A percentile compares a stretch with the other conserved stretches of the same genome.
Evolutionary conservation across 352 stramenopile genomes (phyloP).

Genomic region (Globisporangium parvum): DNA sequence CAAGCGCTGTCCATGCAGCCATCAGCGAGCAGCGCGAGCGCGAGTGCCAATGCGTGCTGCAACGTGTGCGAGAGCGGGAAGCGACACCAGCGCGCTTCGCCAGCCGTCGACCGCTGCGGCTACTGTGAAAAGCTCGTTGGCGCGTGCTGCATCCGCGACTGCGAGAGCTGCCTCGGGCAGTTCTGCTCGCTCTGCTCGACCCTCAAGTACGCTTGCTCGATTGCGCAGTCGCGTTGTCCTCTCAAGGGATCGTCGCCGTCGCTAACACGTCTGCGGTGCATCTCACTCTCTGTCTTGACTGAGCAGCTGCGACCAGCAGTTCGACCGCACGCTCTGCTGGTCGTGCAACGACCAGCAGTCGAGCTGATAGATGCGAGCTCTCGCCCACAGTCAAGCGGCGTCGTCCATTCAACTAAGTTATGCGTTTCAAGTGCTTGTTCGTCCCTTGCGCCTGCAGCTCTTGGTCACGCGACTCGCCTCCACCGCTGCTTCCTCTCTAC

Average conservation of each 20-base stretch:
- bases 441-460: background rate
- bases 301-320: conserved; percentile 60
- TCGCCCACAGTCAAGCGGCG: background rate
- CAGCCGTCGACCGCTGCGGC: conserved; percentile 28
- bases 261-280: background rate
- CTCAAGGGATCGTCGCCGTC: background rate
- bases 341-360: conserved; percentile 51
- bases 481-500: conserved; percentile 8
- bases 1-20: conserved; percentile 10
- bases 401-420: conserved; percentile 8
- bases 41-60: conserved; percentile 18
- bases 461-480: background rate
- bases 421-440: conserved; percentile 6
- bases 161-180: conserved; percentile 34
- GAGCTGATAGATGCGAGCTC: conserved; percentile 8
- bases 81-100: conserved; percentile 10
- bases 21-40: background rate
- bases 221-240: no score
- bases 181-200: conserved; percentile 84
- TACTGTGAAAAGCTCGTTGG: conserved; percentile 65
- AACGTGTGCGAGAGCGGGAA: conserved; percentile 26
- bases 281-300: background rate
- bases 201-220: conserved; percentile 49
- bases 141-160: conserved; percentile 54
- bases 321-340: conserved; percentile 75